phyloP scores from a whole-genome alignment of 2,329 filamentous ascomycete genomes.

The Botrytis pseudocinerea region DNA sequence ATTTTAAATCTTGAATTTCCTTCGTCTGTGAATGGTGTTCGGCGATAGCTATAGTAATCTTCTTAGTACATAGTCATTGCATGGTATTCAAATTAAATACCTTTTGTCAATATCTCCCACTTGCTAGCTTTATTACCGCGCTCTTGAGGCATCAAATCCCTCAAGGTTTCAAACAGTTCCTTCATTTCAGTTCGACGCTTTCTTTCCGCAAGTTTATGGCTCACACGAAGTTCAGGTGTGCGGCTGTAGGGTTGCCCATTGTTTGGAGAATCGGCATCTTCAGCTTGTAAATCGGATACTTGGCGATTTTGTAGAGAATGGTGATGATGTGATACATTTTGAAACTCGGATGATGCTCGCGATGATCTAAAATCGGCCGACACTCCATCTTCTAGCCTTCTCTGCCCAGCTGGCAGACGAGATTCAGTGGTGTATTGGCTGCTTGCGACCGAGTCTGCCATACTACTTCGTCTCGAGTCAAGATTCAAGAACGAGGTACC shows the following conservation, averaged over 20 bases:
- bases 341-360: slow-evolving; percentile 55
- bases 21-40: slow-evolving; percentile 59
- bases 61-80: slow-evolving; percentile 26
- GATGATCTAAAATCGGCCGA: slow-evolving; percentile 48
- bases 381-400: slow-evolving; percentile 65
- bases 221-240: slow-evolving; percentile 78
- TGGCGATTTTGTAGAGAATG: slow-evolving; percentile 76
- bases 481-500: slow-evolving; percentile 41
- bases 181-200: slow-evolving; percentile 89
- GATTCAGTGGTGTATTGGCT: slow-evolving; percentile 78
- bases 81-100: slow-evolving; percentile 48
- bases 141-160: slow-evolving; percentile 76
- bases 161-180: slow-evolving; percentile 77
- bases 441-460: slow-evolving; percentile 75
- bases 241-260: slow-evolving; percentile 76
- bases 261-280: slow-evolving; percentile 54
- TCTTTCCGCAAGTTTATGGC: slow-evolving; percentile 81
- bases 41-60: slow-evolving; percentile 53
- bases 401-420: slow-evolving; percentile 68
- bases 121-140: slow-evolving; percentile 84
- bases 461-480: slow-evolving; percentile 72
- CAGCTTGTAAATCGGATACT: slow-evolving; percentile 63
- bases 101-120: slow-evolving; percentile 86
- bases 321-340: slow-evolving; percentile 55
- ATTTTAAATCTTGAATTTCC: slow-evolving; percentile 33